Evolutionary conservation across 2,329 filamentous ascomycete genomes (phyloP).

Genomic region (Gliomastix tumulicola): DNA sequence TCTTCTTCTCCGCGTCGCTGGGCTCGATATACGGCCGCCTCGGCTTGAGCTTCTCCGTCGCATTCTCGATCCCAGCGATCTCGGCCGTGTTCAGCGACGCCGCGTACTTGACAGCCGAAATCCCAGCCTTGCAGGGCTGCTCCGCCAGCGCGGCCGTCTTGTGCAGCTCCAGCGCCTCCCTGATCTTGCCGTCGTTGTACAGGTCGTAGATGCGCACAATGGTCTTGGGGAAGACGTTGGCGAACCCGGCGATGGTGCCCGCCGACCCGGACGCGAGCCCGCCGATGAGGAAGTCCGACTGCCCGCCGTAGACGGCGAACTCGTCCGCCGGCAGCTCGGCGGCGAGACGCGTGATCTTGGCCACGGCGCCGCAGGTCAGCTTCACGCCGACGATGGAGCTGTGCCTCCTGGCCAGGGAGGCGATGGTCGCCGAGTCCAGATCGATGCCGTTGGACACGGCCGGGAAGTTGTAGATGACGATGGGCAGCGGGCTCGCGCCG

Average conservation of each 20-base stretch:
- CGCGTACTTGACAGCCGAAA: conserved; percentile 61
- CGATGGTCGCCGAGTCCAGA: conserved; percentile 56
- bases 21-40: conserved; percentile 52
- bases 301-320: conserved; percentile 57
- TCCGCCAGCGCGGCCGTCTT: conserved; percentile 58
- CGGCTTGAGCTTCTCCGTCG: conserved; percentile 50
- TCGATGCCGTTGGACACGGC: conserved; percentile 62
- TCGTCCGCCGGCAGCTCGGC: conserved; percentile 14
- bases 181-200: conserved; percentile 47
- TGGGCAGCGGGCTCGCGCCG: conserved; percentile 39
- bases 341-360: conserved; percentile 58
- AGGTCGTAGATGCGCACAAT: conserved; percentile 52
- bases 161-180: conserved; percentile 55
- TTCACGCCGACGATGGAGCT: conserved; percentile 56
- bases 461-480: conserved; percentile 64
- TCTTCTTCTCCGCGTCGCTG: conserved; percentile 32
- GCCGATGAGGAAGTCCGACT: conserved; percentile 64
- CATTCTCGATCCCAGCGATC: conserved; percentile 51
- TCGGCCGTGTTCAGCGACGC: conserved; percentile 52
- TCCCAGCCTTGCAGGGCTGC: conserved; percentile 57
- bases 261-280: conserved; percentile 50
- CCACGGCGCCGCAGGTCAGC: conserved; percentile 60
- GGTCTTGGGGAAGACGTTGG: conserved; percentile 52
- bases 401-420: conserved; percentile 37
- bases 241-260: conserved; percentile 56